A percentile compares a stretch with the other conserved stretches of the same genome.
These are phyloP conservation scores for Globisporangium nunn DNA, from an alignment of 352 stramenopile genomes.

Conservation along the genomic window DNA sequence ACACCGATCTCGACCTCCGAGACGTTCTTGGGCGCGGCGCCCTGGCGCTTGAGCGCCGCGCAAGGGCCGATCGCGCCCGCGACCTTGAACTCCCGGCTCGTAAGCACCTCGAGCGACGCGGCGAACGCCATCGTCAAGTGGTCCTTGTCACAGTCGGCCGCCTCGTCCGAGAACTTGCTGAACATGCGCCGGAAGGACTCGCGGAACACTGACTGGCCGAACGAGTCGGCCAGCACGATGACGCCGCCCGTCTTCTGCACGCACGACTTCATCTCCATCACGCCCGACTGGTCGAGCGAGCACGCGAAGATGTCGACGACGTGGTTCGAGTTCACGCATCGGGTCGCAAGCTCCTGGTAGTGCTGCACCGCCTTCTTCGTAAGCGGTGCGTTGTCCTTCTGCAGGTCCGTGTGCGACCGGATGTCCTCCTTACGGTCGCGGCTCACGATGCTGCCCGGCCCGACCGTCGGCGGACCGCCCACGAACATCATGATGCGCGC, in stretches of 20 bases:
- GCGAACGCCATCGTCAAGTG: conserved; percentile 95
- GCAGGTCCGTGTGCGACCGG: conserved; percentile 92
- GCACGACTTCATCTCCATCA: conserved; percentile 98
- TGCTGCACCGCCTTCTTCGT: conserved; percentile 94
- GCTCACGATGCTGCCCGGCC: conserved; percentile 94
- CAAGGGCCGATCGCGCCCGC: conserved; percentile 96
- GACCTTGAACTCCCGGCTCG: conserved; percentile 98
- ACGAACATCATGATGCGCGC: conserved; percentile 99
- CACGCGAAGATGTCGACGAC: conserved; percentile 99
- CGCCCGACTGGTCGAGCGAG: conserved; percentile 94
- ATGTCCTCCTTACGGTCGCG: conserved; percentile 97
- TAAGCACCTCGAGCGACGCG: conserved; percentile 95
- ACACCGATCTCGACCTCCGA: conserved; percentile 96
- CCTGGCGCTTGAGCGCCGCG: conserved; percentile 94
- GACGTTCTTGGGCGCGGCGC: conserved; percentile 87
- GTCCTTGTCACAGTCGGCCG: conserved; percentile 91
- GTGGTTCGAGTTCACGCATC: conserved; percentile 89
- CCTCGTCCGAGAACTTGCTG: conserved; percentile 92
- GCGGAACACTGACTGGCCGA: conserved; percentile 98
- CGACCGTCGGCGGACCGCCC: conserved; percentile 94
- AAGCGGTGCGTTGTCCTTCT: conserved; percentile 92
- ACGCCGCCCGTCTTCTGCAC: conserved; percentile 98
- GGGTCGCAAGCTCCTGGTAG: conserved; percentile 93
- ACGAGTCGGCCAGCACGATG: conserved; percentile 98
- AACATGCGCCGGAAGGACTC: conserved; percentile 98